A percentile compares a stretch with the other conserved stretches of the same genome.
Conservation (phyloP, 176 grass and related monocot species). For the Aegilops tauschii region DNA sequence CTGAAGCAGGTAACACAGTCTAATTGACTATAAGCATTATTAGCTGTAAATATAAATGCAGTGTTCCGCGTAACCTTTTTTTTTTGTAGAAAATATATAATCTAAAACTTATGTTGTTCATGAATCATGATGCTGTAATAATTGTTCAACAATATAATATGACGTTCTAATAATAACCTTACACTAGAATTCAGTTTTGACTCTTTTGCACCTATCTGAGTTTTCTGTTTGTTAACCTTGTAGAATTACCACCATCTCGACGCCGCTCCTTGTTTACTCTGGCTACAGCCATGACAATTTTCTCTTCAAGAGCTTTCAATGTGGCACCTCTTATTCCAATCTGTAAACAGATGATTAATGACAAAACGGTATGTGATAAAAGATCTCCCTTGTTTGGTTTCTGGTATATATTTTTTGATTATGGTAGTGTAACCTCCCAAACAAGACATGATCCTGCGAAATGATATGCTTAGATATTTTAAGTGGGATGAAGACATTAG, state of each 20-base stretch:
- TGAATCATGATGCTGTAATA: slow-evolving; percentile 3
- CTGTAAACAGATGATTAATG: slow-evolving; percentile 72
- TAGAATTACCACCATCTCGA: slow-evolving; percentile 73
- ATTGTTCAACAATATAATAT: background rate
- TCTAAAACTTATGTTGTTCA: background rate
- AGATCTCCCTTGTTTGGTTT: slow-evolving; percentile 4
- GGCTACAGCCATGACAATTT: slow-evolving; percentile 90
- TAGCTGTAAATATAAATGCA: slow-evolving; percentile 19
- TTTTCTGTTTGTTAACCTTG: slow-evolving; percentile 27
- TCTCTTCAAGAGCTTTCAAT: slow-evolving; percentile 90
- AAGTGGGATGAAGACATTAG: slow-evolving; percentile 2
- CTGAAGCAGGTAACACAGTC: slow-evolving; percentile 49
- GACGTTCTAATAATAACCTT: background rate
- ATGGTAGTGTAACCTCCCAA: slow-evolving; percentile 20
- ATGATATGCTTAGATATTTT: slow-evolving; percentile 16
- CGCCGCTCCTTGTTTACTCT: slow-evolving; percentile 85
- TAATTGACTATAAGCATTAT: slow-evolving; percentile 10
- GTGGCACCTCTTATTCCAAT: slow-evolving; percentile 80
- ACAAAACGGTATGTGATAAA: slow-evolving; percentile 58
- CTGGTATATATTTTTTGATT: slow-evolving; percentile 19
- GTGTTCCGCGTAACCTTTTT: background rate
- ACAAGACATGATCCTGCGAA: slow-evolving; percentile 6
- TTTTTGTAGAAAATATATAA: background rate
- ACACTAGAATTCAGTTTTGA: slow-evolving; percentile 23
- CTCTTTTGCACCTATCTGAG: background rate